Evolutionary conservation across 1,284 basidiomycete species (phyloP), one percentile per base, ranked within the genome.

Genomic region (Papiliotrema flavescens): DNA sequence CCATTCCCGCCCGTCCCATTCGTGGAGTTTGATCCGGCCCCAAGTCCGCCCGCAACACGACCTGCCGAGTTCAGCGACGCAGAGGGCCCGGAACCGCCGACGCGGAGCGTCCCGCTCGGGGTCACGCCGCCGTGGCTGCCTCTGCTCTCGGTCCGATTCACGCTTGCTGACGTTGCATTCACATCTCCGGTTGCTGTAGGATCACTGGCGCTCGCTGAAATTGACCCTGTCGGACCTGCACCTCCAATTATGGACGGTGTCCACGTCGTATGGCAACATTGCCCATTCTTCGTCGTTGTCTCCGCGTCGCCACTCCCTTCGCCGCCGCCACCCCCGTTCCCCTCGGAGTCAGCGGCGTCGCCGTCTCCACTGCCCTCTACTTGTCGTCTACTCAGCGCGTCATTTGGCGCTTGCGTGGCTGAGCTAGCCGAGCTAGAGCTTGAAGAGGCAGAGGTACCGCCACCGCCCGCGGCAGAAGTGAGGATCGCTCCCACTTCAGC

Each of bases 191-290:
- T 17, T 4, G 41, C 14, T 13, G 13, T 26, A 6, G 43, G 7
- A 37, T 14, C 35, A 35, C 32, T 44, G 15, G 42, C 37, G 5
- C 9, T 41, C 13, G 57, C 39, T 11, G 47, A 26, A n/a, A n/a
- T n/a, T n/a, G n/a, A n/a, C n/a, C n/a, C n/a, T 7, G 47, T 56
- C 6, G 37, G n/a, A 17, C 32, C 24, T 11, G 42, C 55, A 39
- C 23, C 59, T 20, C 63, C 61, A 15, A 66, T 47, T 13, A 66
- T 50, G 8, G 59, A 54, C 3, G 66, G 63, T 28, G 66, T 67
- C 61, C 62, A 70, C 22, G 66, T 70, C 1, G 69, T 70, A 35
- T 54, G 66, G 52, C 69, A 70, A 45, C 69, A 70, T 54, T 69
- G 62, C 26, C 63, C 67, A 40, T 58, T 45, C 41, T 52, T 65